Conservation (phyloP, 768 basidiomycete genomes). For the Leccinum variicolor region DNA sequence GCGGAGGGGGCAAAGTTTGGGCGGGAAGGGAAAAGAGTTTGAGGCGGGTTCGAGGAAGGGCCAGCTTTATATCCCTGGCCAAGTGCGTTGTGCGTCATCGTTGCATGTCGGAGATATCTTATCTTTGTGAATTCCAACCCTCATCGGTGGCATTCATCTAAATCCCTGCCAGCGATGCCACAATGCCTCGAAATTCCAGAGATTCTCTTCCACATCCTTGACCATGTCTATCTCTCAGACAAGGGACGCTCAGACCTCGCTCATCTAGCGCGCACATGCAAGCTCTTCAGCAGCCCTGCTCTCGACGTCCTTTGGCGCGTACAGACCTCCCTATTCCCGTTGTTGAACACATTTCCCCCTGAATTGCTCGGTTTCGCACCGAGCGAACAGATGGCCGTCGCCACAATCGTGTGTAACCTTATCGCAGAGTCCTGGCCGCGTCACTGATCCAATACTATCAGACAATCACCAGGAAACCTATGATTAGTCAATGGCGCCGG, state of each 20-base stretch:
- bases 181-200: conserved; percentile 20
- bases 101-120: not conserved
- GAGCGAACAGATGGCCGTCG: conserved; percentile 13
- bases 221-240: conserved; percentile 7
- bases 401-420: conserved; percentile 12
- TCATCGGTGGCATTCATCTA: not conserved
- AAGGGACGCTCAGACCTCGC: conserved; percentile 13
- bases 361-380: conserved; percentile 15
- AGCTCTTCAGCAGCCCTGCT: conserved; percentile 13
- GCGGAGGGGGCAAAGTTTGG: conserved; percentile 17
- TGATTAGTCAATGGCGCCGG: conserved; percentile 15
- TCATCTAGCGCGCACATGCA: conserved; percentile 16
- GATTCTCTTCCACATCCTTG: conserved; percentile 15
- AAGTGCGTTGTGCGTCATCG: not conserved
- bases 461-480: conserved; percentile 14
- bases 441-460: not conserved
- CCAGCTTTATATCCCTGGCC: conserved; percentile 18
- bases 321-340: conserved; percentile 17
- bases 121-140: not conserved
- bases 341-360: conserved; percentile 16
- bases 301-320: conserved; percentile 23
- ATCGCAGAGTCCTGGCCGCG: too few relatives aligned
- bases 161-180: not conserved
- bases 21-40: conserved; percentile 6
- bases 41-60: conserved; percentile 1